phyloP scores from a whole-genome alignment of 108 stramenopile genomes.

The Cyclotella sp. region DNA sequence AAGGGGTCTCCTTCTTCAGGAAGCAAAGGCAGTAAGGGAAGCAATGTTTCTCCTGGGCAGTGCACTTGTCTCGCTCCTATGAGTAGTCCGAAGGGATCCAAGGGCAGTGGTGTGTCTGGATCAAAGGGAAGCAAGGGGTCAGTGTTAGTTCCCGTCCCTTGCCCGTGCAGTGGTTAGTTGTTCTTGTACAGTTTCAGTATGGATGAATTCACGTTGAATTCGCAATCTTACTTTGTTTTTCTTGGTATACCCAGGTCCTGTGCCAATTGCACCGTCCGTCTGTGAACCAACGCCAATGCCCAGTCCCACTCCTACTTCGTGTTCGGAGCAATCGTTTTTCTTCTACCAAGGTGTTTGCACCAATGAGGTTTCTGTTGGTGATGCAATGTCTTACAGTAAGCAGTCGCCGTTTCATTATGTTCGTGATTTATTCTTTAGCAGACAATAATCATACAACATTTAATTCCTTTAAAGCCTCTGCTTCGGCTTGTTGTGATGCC shows the following conservation, averaged over 20 bases:
- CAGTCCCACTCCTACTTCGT: conserved; percentile 6
- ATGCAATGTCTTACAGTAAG: background rate
- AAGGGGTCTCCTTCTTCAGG: background rate
- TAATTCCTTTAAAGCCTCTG: background rate
- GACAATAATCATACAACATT: background rate
- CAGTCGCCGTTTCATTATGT: no score
- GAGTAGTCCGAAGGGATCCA: background rate
- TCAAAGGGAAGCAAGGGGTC: conserved; percentile 13
- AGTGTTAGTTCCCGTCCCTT: background rate
- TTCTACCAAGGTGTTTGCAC: background rate
- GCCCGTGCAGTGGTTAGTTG: conserved; percentile 1
- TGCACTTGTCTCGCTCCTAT: background rate
- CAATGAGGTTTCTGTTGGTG: conserved; percentile 1
- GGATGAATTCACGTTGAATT: no score
- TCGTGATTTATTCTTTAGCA: background rate
- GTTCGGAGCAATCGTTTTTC: conserved; percentile 3
- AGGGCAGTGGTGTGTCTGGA: background rate
- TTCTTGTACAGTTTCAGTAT: background rate
- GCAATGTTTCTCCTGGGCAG: background rate
- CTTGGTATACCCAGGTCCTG: background rate
- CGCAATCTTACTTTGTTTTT: no score
- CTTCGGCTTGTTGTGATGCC: background rate
- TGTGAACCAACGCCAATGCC: conserved; percentile 11
- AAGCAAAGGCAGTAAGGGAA: conserved; percentile 6
- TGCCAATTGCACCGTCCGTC: background rate